Conservation (phyloP, 208 protist species). For the Entamoeba invadens region DNA sequence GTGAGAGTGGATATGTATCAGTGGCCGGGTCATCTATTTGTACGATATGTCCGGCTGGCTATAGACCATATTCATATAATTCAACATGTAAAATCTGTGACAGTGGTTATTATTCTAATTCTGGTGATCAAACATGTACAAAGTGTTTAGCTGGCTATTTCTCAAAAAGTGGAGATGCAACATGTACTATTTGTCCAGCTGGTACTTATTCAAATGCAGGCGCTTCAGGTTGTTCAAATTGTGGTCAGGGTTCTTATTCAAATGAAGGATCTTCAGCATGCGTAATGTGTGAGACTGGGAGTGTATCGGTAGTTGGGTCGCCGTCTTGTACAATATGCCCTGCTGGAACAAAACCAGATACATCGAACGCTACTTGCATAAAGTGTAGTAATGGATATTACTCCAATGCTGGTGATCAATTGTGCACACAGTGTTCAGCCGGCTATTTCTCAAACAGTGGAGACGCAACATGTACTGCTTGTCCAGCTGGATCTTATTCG, state of each 20-base stretch:
- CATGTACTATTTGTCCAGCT: background rate
- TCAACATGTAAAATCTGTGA: background rate
- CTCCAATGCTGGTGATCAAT: background rate
- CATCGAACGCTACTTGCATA: background rate
- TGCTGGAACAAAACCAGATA: background rate
- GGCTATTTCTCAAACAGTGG: background rate
- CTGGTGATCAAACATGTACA: background rate
- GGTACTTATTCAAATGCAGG: background rate
- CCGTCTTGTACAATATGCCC: background rate
- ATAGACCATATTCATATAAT: background rate
- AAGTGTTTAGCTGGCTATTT: background rate
- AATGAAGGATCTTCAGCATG: background rate
- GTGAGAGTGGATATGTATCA: background rate
- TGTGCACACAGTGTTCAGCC: background rate
- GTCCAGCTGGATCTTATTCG: conserved; percentile 8
- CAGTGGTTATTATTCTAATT: background rate
- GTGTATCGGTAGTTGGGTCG: background rate
- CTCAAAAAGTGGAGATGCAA: background rate
- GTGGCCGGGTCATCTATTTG: background rate
- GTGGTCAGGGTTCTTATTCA: background rate
- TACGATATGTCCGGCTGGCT: background rate
- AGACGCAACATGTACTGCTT: background rate
- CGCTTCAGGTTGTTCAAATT: background rate
- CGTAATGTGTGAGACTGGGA: background rate
- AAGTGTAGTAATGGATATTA: background rate